phyloP scores from a whole-genome alignment of 768 basidiomycete genomes.

The Rubroboletus satanas region DNA sequence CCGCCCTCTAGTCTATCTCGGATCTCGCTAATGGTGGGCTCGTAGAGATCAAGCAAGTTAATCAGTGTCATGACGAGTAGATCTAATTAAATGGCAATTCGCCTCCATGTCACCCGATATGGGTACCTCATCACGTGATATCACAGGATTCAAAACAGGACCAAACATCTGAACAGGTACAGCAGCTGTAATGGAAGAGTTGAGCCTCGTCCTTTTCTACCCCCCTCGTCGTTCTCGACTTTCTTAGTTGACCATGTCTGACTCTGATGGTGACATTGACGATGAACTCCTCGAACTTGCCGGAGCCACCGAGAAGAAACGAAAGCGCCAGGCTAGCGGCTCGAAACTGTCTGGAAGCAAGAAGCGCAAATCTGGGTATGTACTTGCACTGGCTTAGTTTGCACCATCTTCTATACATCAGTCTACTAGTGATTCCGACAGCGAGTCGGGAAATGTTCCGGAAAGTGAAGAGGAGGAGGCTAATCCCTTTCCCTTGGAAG shows the following conservation, averaged over 20 bases:
- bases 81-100: not conserved
- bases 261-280: conserved; percentile 48
- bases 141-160: conserved; percentile 17
- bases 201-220: not conserved
- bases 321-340: conserved; percentile 50
- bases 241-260: conserved; percentile 38
- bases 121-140: conserved; percentile 10
- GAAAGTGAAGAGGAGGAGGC: conserved; percentile 61
- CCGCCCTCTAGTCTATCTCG: conserved; percentile 49
- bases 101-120: conserved; percentile 6
- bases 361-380: conserved; percentile 74
- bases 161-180: conserved; percentile 13
- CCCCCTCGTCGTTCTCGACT: not conserved
- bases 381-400: conserved; percentile 3
- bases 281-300: conserved; percentile 83
- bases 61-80: not conserved
- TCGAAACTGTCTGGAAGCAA: conserved; percentile 48
- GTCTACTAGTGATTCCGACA: conserved; percentile 37
- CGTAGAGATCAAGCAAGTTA: conserved; percentile 51
- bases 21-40: conserved; percentile 53
- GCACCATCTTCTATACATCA: not conserved
- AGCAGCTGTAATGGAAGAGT: not conserved
- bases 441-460: conserved; percentile 48
- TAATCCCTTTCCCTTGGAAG: conserved; percentile 87
- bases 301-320: conserved; percentile 64